Percentiles rank a stretch among this genome's conserved stretches.
phyloP scores from a whole-genome alignment of 148 eudicot species.

The Suaeda aralocaspica region DNA sequence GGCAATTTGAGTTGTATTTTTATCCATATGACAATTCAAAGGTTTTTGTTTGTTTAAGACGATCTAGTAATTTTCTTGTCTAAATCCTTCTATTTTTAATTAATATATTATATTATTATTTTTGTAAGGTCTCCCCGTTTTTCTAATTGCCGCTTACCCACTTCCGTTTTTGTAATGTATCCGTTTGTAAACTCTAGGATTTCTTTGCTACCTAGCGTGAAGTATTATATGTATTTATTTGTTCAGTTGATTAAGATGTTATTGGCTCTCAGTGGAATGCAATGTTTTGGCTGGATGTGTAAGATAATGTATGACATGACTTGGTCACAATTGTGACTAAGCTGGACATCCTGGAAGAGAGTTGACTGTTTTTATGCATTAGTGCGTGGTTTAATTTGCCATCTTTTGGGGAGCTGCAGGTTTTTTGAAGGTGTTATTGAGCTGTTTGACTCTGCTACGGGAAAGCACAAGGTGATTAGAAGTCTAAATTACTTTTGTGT shows the following conservation, averaged over 20 bases:
- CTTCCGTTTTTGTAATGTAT: too few species aligned
- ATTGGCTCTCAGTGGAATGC: neutral
- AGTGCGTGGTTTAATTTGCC: neutral
- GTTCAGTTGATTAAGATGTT: neutral
- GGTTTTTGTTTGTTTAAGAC: too few species aligned
- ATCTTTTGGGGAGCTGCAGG: constrained; percentile 33
- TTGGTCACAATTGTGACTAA: neutral
- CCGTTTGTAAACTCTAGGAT: too few species aligned
- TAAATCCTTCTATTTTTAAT: too few species aligned
- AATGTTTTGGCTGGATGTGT: neutral
- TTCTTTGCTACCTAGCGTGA: too few species aligned
- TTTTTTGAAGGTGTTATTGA: constrained; percentile 61
- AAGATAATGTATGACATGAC: neutral
- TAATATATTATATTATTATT: too few species aligned
- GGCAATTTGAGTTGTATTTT: too few species aligned
- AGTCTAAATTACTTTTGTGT: constrained; percentile 9
- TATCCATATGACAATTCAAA: too few species aligned
- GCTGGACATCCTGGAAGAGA: neutral
- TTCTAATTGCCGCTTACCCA: too few species aligned
- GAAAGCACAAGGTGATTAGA: constrained; percentile 57
- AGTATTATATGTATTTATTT: neutral
- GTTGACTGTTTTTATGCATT: neutral
- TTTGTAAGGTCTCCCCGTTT: too few species aligned
- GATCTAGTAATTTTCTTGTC: too few species aligned
- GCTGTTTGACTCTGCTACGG: constrained; percentile 40